Conservation (phyloP, 192 early-diverging fungal genomes). For the Diversispora epigaea region DNA sequence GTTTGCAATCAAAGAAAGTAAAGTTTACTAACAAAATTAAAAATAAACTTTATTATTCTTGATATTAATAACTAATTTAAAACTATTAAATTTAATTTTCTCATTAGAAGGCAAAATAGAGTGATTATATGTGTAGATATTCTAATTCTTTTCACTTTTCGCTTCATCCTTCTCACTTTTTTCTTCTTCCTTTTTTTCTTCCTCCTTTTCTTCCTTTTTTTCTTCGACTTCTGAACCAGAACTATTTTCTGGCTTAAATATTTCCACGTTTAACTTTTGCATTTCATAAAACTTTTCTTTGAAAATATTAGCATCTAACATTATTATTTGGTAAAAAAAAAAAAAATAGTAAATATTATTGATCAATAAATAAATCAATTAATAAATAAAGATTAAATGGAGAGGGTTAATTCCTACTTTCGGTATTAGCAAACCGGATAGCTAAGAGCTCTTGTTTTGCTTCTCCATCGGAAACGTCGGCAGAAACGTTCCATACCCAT, state of each 20-base stretch:
- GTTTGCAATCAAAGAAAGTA: no score
- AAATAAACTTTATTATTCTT: no score
- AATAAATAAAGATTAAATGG: not conserved
- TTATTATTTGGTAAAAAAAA: not conserved
- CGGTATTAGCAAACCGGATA: slow-evolving; percentile 93
- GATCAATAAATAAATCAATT: not conserved
- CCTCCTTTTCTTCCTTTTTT: not conserved
- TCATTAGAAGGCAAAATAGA: no score
- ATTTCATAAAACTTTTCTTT: slow-evolving; percentile 23
- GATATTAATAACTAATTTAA: no score
- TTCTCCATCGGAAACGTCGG: slow-evolving; percentile 91
- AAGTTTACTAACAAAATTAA: no score
- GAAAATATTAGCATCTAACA: slow-evolving; percentile 25
- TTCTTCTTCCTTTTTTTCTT: no score
- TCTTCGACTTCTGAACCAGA: not conserved
- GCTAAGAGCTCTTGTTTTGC: slow-evolving; percentile 83
- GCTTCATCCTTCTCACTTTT: no score
- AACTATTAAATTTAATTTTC: no score
- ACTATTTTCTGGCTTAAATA: not conserved
- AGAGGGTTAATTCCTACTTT: slow-evolving; percentile 47
- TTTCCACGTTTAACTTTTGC: slow-evolving; percentile 13
- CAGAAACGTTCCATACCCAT: slow-evolving; percentile 93
- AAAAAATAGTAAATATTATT: not conserved
- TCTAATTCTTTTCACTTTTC: no score
- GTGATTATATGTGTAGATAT: no score